A percentile compares a stretch with the other conserved stretches of the same genome.
Conservation (phyloP, 2,329 filamentous ascomycete species). For the Rugonectria rugulosa region DNA sequence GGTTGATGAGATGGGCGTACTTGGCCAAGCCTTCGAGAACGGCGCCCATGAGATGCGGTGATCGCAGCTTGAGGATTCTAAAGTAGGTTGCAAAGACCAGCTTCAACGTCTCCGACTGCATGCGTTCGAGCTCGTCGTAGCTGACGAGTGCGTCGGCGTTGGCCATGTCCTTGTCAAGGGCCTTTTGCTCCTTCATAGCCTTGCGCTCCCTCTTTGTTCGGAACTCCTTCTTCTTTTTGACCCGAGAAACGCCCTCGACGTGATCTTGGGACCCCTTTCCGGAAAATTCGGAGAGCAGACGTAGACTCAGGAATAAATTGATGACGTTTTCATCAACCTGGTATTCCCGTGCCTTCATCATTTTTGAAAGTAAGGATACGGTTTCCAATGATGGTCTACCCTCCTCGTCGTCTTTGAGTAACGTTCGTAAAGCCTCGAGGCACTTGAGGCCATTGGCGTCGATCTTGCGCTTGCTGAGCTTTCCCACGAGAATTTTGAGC, state of each 20-base stretch:
- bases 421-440: constrained; percentile 76
- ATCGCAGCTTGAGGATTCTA: constrained; percentile 84
- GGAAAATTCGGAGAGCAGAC: constrained; percentile 86
- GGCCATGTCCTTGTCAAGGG: constrained; percentile 90
- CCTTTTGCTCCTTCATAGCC: constrained; percentile 82
- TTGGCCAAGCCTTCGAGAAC: constrained; percentile 93
- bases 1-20: constrained; percentile 96
- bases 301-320: constrained; percentile 89
- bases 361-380: constrained; percentile 84
- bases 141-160: constrained; percentile 90
- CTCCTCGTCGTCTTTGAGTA: constrained; percentile 90
- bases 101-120: constrained; percentile 95
- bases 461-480: constrained; percentile 75
- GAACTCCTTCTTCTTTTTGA: constrained; percentile 82
- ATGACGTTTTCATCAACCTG: constrained; percentile 83
- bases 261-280: constrained; percentile 82
- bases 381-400: constrained; percentile 88
- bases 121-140: constrained; percentile 90
- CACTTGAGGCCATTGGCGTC: constrained; percentile 83
- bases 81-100: constrained; percentile 96
- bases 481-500: constrained; percentile 84
- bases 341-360: constrained; percentile 92
- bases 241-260: constrained; percentile 68
- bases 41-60: constrained; percentile 90
- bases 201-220: constrained; percentile 90